phyloP scores from a whole-genome alignment of 164 flowering plant genomes.

The Chloranthus sessilifolius region DNA sequence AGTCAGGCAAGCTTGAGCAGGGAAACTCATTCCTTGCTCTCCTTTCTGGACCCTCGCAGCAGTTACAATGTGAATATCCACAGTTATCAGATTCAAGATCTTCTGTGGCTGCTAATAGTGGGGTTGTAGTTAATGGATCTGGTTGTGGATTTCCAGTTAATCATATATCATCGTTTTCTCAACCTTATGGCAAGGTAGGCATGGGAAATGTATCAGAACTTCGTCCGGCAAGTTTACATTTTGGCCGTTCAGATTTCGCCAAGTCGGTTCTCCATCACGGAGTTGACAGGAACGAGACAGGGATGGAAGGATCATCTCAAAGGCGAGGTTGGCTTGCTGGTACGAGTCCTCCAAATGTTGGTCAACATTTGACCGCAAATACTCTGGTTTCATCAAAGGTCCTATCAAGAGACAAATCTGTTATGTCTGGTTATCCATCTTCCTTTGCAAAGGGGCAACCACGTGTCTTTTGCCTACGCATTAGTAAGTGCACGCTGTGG shows the following conservation, averaged over 20 bases:
- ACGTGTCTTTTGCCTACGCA: constrained; percentile 49
- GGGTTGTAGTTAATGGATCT: constrained; percentile 9
- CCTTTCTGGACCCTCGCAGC: constrained; percentile 38
- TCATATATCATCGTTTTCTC: constrained; percentile 19
- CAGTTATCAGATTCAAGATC: constrained; percentile 22
- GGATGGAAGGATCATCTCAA: constrained; percentile 12
- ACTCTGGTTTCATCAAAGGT: constrained; percentile 13
- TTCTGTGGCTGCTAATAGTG: constrained; percentile 8
- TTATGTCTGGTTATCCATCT: constrained; percentile 15
- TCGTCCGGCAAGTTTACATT: constrained; percentile 12
- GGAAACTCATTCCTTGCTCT: constrained; percentile 46
- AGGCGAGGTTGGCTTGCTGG: constrained; percentile 17
- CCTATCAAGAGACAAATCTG: constrained; percentile 16
- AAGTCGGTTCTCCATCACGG: constrained; percentile 18
- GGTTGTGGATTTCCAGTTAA: constrained; percentile 19
- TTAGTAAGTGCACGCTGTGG: constrained; percentile 33
- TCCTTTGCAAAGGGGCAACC: constrained; percentile 24
- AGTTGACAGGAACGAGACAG: constrained; percentile 20
- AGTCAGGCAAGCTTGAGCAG: constrained; percentile 21
- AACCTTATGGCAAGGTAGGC: constrained; percentile 15
- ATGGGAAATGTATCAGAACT: constrained; percentile 16
- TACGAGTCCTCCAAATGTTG: constrained; percentile 10
- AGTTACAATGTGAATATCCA: constrained; percentile 31
- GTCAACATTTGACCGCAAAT: constrained; percentile 10
- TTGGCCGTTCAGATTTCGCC: constrained; percentile 17